Evolutionary conservation across 176 grass and related monocot species (phyloP).

Genomic region (Neostapfia colusana): DNA sequence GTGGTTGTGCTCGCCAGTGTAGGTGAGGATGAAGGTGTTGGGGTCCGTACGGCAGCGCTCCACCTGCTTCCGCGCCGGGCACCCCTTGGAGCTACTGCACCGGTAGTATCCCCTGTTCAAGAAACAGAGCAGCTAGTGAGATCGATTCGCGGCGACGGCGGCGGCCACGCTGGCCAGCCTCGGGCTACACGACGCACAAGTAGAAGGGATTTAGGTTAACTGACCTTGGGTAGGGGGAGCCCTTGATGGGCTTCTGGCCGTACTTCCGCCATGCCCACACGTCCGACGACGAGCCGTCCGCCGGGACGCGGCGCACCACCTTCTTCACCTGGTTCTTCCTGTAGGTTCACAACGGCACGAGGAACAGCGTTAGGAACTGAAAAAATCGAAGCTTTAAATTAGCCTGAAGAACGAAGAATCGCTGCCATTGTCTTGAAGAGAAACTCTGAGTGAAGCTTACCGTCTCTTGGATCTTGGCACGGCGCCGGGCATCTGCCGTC

Average conservation of each 20-base stretch:
- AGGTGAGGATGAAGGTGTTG: constrained; percentile 77
- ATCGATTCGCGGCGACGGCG: not conserved
- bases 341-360: not conserved
- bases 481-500: constrained; percentile 24
- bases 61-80: constrained; percentile 78
- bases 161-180: too few species aligned
- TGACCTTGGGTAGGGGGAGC: constrained; percentile 69
- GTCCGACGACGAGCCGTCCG: constrained; percentile 70
- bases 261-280: constrained; percentile 90
- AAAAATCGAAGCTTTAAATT: constrained; percentile 1
- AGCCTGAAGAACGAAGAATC: too few species aligned
- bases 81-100: constrained; percentile 89
- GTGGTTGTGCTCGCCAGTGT: constrained; percentile 90
- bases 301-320: constrained; percentile 74
- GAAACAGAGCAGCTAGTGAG: constrained; percentile 37
- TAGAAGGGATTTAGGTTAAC: not conserved
- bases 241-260: constrained; percentile 88
- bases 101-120: constrained; percentile 74
- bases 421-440: not conserved
- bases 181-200: constrained; percentile 2
- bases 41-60: constrained; percentile 72
- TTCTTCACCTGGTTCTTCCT: constrained; percentile 97
- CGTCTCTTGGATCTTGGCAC: constrained; percentile 73
- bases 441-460: constrained; percentile 27
- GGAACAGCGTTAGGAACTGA: constrained; percentile 1